Conservation (phyloP, 176 grass and related monocot genomes). For the Raddia distichophylla region DNA sequence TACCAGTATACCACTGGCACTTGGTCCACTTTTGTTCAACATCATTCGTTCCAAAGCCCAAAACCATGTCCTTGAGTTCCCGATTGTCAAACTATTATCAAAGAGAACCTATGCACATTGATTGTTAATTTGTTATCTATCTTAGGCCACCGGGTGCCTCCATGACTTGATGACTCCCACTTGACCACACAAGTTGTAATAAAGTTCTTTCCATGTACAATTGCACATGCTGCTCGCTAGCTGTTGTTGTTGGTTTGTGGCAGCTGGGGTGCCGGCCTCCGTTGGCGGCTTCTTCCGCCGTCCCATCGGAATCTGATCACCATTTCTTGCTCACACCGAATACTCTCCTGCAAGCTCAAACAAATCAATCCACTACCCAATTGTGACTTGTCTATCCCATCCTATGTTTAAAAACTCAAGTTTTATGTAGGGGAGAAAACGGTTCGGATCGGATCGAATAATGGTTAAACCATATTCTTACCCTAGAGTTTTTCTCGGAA, state of each 20-base stretch:
- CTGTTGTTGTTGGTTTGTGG: not conserved
- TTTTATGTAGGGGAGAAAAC: too few relatives aligned
- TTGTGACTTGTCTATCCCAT: not conserved
- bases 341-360: not conserved
- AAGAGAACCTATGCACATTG: not conserved
- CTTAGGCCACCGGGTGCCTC: not conserved
- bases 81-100: not conserved
- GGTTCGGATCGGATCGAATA: too few relatives aligned
- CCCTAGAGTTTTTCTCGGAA: too few relatives aligned
- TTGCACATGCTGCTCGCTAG: not conserved
- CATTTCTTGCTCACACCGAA: not conserved
- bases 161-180: not conserved
- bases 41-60: not conserved
- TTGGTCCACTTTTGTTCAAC: not conserved
- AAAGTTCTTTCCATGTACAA: not conserved
- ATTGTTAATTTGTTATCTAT: not conserved
- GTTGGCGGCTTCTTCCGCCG: not conserved
- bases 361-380: not conserved
- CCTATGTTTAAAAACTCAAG: not conserved
- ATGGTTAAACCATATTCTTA: too few relatives aligned
- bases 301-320: not conserved
- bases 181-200: not conserved
- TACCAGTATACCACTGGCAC: too few relatives aligned
- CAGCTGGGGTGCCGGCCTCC: conserved; percentile 2
- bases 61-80: not conserved